Evolutionary conservation across 192 early-diverging fungal genomes (phyloP), one percentile per base, ranked within the genome.

Genomic region (Dispira simplex): DNA sequence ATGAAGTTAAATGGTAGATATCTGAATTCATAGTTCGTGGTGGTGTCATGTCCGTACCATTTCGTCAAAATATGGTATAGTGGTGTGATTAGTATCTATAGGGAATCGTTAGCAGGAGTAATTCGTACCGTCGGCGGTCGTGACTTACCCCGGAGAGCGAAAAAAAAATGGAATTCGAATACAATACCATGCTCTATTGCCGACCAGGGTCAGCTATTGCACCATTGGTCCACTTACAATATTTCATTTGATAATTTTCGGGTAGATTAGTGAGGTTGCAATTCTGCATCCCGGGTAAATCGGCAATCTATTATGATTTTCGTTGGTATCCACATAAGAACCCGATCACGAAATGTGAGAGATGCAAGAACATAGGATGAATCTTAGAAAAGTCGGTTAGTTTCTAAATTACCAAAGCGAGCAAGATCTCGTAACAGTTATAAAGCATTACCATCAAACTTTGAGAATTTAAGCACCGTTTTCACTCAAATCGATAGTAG

Each of bases 221-320:
- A 39, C 1, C 32, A 39, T 39, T 51, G 18, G 64, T 13, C 23
- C 46, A 69, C 74, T 81, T 83, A 80, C 86, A 98, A 78, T 99
- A 99, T 75, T 99, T 99, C 89, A 99, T 94, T 70, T 92, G 90
- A 74, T 99, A 99, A 84, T 99, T 99, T 77, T 99, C 97, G 11
- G 97, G 97, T 46, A 99, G 80, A 73, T 99, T 97, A 63, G 83
- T 79, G 63, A 99, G 77, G 75, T 99, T 99, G 83, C 93, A 97
- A 66, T 90, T 84, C 75, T 99, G 97, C 85, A 99, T 95, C 20
- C 82, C 82, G 20, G 92, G 79, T 76, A 95, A 78, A 70, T 95
- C 92, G 44, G 91, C 86, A 58, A 84, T 72, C 85, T 90, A 71
- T 11, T 20, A 3, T 9, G 10, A 11, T 18, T 25, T 25, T 9